Percentiles rank a stretch among this genome's conserved stretches.
phyloP scores from a whole-genome alignment of 805 yeast species.

The Candida xyloterini region DNA sequence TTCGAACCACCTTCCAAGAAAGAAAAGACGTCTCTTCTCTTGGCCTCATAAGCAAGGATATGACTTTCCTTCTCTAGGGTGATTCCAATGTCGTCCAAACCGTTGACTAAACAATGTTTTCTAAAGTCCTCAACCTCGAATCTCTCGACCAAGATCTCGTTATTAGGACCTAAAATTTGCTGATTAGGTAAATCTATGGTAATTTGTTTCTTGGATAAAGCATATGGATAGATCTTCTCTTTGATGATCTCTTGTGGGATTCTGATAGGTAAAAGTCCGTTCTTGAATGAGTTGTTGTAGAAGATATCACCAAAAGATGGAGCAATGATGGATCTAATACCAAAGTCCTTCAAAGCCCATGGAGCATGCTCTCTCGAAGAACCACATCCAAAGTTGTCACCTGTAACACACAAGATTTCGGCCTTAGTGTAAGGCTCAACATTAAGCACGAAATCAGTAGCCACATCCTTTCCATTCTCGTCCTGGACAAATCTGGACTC shows the following conservation, averaged over 20 bases:
- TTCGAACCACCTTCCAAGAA: conserved; percentile 90
- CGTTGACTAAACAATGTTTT: conserved; percentile 91
- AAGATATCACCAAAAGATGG: conserved; percentile 98
- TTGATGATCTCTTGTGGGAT: conserved; percentile 73
- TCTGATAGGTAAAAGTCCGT: conserved; percentile 91
- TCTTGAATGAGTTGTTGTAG: conserved; percentile 95
- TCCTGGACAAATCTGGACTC: conserved; percentile 79
- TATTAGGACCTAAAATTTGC: conserved; percentile 63
- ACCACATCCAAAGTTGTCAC: conserved; percentile 98
- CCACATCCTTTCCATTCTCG: conserved; percentile 64
- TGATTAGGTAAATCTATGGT: conserved; percentile 87
- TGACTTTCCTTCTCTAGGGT: conserved; percentile 84
- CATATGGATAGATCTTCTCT: conserved; percentile 74
- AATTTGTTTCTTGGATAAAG: conserved; percentile 65
- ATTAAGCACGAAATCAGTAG: conserved; percentile 90
- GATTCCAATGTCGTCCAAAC: conserved; percentile 95
- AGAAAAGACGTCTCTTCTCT: conserved; percentile 76
- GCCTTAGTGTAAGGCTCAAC: conserved; percentile 78
- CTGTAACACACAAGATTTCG: conserved; percentile 83
- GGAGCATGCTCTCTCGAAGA: conserved; percentile 99
- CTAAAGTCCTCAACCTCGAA: conserved; percentile 90
- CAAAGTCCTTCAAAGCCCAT: conserved; percentile 98
- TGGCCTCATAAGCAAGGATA: conserved; percentile 70
- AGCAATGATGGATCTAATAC: conserved; percentile 92
- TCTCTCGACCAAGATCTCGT: conserved; percentile 71